A percentile compares a stretch with the other conserved stretches of the same genome.
phyloP scores from a whole-genome alignment of 208 protist genomes.

The Acanthamoeba royreba region DNA sequence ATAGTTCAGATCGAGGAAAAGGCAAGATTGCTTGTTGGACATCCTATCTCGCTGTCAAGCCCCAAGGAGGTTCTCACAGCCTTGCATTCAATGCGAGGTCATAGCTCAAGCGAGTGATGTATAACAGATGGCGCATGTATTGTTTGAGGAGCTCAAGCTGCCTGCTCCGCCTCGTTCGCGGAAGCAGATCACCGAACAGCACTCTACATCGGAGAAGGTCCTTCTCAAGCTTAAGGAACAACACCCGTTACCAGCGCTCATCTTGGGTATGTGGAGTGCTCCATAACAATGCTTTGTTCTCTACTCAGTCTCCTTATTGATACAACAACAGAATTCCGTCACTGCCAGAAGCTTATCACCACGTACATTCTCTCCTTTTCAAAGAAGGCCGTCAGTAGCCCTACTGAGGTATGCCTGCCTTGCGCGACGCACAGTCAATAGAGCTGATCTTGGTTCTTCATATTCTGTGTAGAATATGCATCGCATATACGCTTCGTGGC shows the following conservation, averaged over 20 bases:
- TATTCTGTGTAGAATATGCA: not conserved
- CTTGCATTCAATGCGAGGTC: not conserved
- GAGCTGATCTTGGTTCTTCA: not conserved
- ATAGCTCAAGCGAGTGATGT: not conserved
- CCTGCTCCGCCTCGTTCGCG: not conserved
- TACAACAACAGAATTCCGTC: not conserved
- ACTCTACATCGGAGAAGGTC: not conserved
- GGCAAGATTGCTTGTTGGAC: not conserved
- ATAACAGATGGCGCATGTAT: slow-evolving; percentile 6
- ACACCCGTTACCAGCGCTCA: not conserved
- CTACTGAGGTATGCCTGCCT: not conserved
- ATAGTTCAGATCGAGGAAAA: not conserved
- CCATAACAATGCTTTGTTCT: not conserved
- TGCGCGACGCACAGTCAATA: no score
- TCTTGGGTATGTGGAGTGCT: not conserved
- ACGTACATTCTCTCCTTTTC: slow-evolving; percentile 27
- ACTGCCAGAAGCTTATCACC: slow-evolving; percentile 2
- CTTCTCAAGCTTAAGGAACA: not conserved
- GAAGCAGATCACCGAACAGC: not conserved
- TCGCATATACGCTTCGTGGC: not conserved
- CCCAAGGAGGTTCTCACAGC: not conserved
- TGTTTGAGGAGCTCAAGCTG: slow-evolving; percentile 43
- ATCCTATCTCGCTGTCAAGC: not conserved
- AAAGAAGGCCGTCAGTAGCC: not conserved
- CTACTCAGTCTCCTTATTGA: not conserved